These are phyloP conservation scores for Capronia americana DNA, from an alignment of 2,329 filamentous ascomycete species.

Conservation along the genomic window DNA sequence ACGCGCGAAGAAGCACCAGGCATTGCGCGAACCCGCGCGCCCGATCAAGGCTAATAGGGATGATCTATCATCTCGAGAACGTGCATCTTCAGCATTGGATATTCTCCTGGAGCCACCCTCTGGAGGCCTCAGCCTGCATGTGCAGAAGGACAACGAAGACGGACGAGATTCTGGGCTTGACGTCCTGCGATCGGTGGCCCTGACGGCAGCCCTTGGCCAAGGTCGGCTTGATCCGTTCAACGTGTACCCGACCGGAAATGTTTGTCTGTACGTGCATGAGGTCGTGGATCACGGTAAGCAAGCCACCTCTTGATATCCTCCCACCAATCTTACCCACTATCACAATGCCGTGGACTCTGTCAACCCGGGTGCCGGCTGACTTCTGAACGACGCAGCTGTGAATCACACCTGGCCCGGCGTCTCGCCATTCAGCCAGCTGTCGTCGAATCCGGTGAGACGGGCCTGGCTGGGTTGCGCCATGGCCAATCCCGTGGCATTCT, in stretches of 20 bases:
- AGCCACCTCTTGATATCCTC: neutral
- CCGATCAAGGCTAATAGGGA: neutral
- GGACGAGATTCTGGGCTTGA: neutral
- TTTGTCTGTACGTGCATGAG: slow-evolving; percentile 9
- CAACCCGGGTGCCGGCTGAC: neutral
- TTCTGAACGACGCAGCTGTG: neutral
- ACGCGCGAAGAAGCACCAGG: neutral
- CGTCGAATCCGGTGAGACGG: slow-evolving; percentile 5
- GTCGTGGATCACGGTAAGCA: slow-evolving; percentile 15
- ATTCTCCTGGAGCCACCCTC: neutral
- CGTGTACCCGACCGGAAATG: slow-evolving; percentile 1
- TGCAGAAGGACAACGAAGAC: neutral
- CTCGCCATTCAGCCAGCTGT: neutral
- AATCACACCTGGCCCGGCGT: slow-evolving; percentile 10
- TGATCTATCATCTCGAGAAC: neutral
- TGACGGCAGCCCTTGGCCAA: slow-evolving; percentile 2
- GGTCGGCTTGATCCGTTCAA: slow-evolving; percentile 16
- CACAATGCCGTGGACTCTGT: neutral
- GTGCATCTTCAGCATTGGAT: neutral
- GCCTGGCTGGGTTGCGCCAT: slow-evolving; percentile 6
- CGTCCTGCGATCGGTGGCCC: neutral
- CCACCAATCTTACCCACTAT: neutral
- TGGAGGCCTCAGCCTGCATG: neutral
- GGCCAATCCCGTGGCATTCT: slow-evolving; percentile 3
- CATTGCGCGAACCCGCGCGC: neutral